Evolutionary conservation across 306 rosid genomes (phyloP).

Genomic region (Lathyrus aphaca): DNA sequence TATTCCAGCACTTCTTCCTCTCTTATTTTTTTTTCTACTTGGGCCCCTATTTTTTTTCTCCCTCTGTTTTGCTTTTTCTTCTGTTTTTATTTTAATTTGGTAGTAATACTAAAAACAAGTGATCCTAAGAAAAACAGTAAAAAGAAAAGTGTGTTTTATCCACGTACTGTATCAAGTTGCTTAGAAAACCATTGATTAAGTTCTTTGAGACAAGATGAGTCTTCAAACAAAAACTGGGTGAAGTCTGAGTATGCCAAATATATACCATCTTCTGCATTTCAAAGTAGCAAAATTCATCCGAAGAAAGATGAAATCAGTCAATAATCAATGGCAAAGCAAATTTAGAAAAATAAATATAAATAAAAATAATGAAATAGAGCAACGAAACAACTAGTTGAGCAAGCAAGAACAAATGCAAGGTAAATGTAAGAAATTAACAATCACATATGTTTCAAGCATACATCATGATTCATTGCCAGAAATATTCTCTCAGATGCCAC

Average conservation of each 20-base stretch:
- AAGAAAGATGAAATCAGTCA: slow-evolving; percentile 30
- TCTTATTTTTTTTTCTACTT: too few relatives aligned
- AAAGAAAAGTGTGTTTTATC: slow-evolving; percentile 18
- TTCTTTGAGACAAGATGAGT: slow-evolving; percentile 81
- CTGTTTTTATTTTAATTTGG: background rate
- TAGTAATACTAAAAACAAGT: background rate
- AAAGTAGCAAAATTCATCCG: slow-evolving; percentile 41
- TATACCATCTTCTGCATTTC: slow-evolving; percentile 80
- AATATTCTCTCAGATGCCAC: slow-evolving; percentile 12
- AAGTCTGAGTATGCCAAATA: slow-evolving; percentile 92
- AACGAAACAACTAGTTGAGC: slow-evolving; percentile 13
- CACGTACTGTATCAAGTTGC: slow-evolving; percentile 84
- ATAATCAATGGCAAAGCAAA: slow-evolving; percentile 2
- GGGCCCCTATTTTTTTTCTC: too few relatives aligned
- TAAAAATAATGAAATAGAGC: background rate
- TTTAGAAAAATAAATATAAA: background rate
- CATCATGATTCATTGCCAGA: slow-evolving; percentile 21
- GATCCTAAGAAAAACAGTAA: slow-evolving; percentile 18
- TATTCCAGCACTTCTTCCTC: too few relatives aligned
- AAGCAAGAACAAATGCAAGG: slow-evolving; percentile 13
- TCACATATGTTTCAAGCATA: slow-evolving; percentile 14
- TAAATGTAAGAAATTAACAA: background rate
- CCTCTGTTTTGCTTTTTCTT: too few relatives aligned
- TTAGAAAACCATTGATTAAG: slow-evolving; percentile 94
- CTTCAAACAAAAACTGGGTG: slow-evolving; percentile 80